Evolutionary conservation across 441 rosid species (phyloP), one percentile per base, ranked within the genome.

Genomic region (Euphorbia celastroides): DNA sequence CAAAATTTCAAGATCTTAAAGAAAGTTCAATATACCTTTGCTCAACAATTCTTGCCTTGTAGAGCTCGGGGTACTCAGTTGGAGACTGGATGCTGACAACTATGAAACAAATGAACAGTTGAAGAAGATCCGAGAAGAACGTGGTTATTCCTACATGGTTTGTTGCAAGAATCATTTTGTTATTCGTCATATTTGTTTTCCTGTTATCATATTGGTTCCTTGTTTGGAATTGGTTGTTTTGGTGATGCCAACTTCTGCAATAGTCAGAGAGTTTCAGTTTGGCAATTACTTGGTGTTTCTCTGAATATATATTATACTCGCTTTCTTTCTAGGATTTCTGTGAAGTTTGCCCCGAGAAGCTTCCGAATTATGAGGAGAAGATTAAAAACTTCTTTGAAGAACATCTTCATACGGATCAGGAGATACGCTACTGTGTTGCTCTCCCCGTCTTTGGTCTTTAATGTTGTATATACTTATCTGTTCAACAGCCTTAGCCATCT

Each of bases 401-500:
- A 64, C 99, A 92, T 82, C 81, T 92, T 57, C 98, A 89, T 73
- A 87, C 94, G 19, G 94, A 94, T 74, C 97, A 94, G 72, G 99
- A 92, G 89, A 94, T 92, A 59, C 94, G 96, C 57, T 84, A 94
- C 68, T 83, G 85, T 69, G 85, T 94, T 67, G 93, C 79, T 72
- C 57, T 11, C 30, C 67, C 13, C 46, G 4, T 62, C 30, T 42
- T 34, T 22, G 2, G 2, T 57, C n/a, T n/a, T 22, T 14, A 30
- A 14, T 12, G 0, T 30, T 51, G 38, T 34, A 34, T 34, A 23
- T 54, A 2, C 23, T 41, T 10, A 7, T 56, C 59, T 32, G 17
- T 56, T 12, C 27, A 51, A 28, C 25, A 16, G 0, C 14, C 11
- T 41, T 48, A 34, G 36, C 32, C 10, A 55, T 68, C 61, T 30